phyloP scores from a whole-genome alignment of 352 stramenopile genomes.

The Globisporangium acanthophoron region DNA sequence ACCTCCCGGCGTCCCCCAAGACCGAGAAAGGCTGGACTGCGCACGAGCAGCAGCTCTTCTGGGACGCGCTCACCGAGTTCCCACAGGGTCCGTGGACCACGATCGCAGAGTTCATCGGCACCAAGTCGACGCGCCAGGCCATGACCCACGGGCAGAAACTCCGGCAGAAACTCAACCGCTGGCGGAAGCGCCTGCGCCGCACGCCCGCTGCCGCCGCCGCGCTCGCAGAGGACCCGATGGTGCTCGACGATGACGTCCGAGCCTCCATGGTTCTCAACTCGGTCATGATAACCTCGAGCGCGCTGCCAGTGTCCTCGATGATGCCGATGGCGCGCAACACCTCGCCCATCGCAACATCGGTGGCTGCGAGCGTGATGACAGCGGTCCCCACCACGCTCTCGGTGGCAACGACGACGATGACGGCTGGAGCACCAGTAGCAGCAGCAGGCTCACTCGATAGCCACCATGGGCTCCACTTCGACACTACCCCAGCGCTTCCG shows the following conservation, averaged over 20 bases:
- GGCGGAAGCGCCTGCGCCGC: constrained; percentile 27
- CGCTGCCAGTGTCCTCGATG: neutral
- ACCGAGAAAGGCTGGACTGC: constrained; percentile 27
- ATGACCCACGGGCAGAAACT: constrained; percentile 52
- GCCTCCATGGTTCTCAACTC: constrained; percentile 9
- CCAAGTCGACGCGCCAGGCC: constrained; percentile 36
- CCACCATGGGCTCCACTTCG: neutral
- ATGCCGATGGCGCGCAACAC: constrained; percentile 5
- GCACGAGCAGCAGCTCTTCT: constrained; percentile 37
- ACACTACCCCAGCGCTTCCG: neutral
- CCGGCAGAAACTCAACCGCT: constrained; percentile 42
- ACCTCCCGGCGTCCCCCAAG: constrained; percentile 27
- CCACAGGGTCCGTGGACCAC: constrained; percentile 39
- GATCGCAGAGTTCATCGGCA: constrained; percentile 40
- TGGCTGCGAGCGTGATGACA: neutral
- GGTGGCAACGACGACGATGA: neutral
- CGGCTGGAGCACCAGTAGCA: neutral
- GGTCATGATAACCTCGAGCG: constrained; percentile 10
- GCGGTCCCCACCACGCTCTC: constrained; percentile 1
- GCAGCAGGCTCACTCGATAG: neutral
- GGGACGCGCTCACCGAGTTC: constrained; percentile 30
- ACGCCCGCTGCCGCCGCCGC: constrained; percentile 7
- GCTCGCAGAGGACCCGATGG: neutral
- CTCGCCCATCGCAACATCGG: constrained; percentile 2
- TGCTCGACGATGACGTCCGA: constrained; percentile 7